Evolutionary conservation across 345 rosid species (phyloP).

Genomic region (Eucalyptus curtisii): DNA sequence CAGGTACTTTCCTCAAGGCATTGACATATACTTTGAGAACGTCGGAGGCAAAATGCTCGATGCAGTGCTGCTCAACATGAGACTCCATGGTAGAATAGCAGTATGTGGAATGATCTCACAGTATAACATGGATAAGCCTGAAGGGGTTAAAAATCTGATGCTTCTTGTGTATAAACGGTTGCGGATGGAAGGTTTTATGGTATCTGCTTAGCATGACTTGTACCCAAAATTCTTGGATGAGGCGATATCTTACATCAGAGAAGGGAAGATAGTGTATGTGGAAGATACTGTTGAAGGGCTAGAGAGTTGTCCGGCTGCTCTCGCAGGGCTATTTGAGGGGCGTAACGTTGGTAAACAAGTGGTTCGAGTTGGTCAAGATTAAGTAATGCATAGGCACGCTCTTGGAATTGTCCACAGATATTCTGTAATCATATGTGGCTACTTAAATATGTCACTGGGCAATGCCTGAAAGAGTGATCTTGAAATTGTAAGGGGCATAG

Average conservation of each 20-base stretch:
- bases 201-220: background rate
- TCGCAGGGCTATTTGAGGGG: slow-evolving; percentile 6
- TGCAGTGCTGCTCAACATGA: slow-evolving; percentile 13
- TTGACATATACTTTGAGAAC: slow-evolving; percentile 17
- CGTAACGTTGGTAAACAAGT: slow-evolving; percentile 14
- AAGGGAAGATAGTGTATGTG: slow-evolving; percentile 2
- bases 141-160: slow-evolving; percentile 1
- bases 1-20: slow-evolving; percentile 14
- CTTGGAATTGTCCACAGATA: background rate
- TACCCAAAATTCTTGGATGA: slow-evolving; percentile 4
- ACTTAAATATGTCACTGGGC: background rate
- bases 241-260: slow-evolving; percentile 2
- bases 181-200: slow-evolving; percentile 17
- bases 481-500: background rate
- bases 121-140: slow-evolving; percentile 1
- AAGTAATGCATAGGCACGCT: background rate
- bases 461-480: background rate
- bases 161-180: background rate
- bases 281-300: slow-evolving; percentile 12
- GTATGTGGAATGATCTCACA: slow-evolving; percentile 18
- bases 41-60: slow-evolving; percentile 17
- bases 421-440: background rate
- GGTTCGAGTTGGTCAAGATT: slow-evolving; percentile 5
- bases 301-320: background rate
- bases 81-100: slow-evolving; percentile 5